Evolutionary conservation across 2,329 filamentous ascomycete genomes (phyloP).

Genomic region (Claviceps capensis): DNA sequence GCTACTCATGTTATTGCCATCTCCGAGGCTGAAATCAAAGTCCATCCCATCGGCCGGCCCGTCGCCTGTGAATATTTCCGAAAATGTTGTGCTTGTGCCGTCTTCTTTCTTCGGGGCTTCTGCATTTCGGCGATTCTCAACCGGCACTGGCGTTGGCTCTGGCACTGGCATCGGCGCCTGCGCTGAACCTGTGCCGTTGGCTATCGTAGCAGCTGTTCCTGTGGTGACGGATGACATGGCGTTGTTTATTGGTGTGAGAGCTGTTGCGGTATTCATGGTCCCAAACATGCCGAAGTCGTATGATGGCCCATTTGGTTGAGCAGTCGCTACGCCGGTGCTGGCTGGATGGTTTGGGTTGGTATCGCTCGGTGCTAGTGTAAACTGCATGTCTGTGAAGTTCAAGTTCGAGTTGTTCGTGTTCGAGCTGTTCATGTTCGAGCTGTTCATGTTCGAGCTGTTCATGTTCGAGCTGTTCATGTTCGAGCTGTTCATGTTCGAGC

Average conservation of each 20-base stretch:
- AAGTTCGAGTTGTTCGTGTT: conserved; percentile 20
- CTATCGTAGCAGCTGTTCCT: conserved; percentile 8
- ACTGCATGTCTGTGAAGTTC: conserved; percentile 44
- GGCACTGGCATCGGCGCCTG: background rate
- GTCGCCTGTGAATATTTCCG: conserved; percentile 35
- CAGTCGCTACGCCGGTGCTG: background rate
- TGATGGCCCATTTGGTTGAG: conserved; percentile 20
- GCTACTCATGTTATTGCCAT: conserved; percentile 7
- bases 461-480: too few relatives aligned
- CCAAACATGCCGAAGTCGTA: conserved; percentile 34
- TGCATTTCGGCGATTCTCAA: conserved; percentile 7
- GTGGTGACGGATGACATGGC: conserved; percentile 15
- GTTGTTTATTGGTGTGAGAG: conserved; percentile 16
- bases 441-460: too few relatives aligned
- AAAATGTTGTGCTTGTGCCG: conserved; percentile 18
- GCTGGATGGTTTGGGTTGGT: conserved; percentile 13
- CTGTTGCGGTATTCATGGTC: conserved; percentile 17
- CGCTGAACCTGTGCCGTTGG: conserved; percentile 1
- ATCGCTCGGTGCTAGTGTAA: conserved; percentile 33
- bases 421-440: too few relatives aligned
- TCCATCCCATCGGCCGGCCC: conserved; percentile 25
- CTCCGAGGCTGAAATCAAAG: conserved; percentile 17
- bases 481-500: too few relatives aligned
- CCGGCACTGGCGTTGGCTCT: background rate
- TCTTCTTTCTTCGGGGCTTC: conserved; percentile 17